A percentile compares a stretch with the other conserved stretches of the same genome.
Evolutionary conservation across 495 filamentous ascomycete genomes (phyloP).

Genomic region (Penicillium paxilli): DNA sequence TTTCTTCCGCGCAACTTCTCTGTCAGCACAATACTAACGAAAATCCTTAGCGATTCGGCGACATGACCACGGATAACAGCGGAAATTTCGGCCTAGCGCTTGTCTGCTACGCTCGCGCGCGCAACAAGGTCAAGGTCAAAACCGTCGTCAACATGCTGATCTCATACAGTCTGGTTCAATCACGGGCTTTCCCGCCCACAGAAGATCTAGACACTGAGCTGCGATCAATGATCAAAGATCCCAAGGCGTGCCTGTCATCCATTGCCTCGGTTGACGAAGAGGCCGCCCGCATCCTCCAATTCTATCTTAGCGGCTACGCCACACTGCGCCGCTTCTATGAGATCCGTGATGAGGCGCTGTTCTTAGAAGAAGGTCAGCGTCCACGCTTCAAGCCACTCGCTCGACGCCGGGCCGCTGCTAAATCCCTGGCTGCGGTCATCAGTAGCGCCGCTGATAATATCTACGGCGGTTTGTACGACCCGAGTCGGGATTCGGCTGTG

Average conservation of each 20-base stretch:
- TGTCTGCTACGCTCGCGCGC: conserved; percentile 82
- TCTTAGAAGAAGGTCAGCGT: conserved; percentile 37
- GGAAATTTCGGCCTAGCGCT: conserved; percentile 78
- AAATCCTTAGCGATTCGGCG: conserved; percentile 70
- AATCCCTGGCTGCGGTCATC: conserved; percentile 75
- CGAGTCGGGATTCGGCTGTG: conserved; percentile 72
- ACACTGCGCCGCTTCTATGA: conserved; percentile 86
- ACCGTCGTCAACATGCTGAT: conserved; percentile 83
- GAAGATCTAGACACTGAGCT: conserved; percentile 69
- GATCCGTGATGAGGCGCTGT: conserved; percentile 66
- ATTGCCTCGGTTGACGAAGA: conserved; percentile 68
- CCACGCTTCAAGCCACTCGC: conserved; percentile 47
- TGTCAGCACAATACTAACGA: too few species aligned
- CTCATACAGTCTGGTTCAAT: conserved; percentile 81
- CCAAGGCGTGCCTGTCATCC: conserved; percentile 62
- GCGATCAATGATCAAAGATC: conserved; percentile 61
- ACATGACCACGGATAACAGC: conserved; percentile 62
- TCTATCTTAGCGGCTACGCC: conserved; percentile 86
- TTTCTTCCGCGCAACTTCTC: too few species aligned
- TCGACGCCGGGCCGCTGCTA: conserved; percentile 65
- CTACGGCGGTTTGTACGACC: conserved; percentile 82
- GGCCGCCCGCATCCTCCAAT: conserved; percentile 76
- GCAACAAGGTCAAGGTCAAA: conserved; percentile 70
- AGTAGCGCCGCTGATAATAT: conserved; percentile 84
- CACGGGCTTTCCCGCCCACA: conserved; percentile 69